Base-by-base conservation (phyloP, 1,284 basidiomycete species). In the Apiotrichum mycotoxinovorans region DNA sequence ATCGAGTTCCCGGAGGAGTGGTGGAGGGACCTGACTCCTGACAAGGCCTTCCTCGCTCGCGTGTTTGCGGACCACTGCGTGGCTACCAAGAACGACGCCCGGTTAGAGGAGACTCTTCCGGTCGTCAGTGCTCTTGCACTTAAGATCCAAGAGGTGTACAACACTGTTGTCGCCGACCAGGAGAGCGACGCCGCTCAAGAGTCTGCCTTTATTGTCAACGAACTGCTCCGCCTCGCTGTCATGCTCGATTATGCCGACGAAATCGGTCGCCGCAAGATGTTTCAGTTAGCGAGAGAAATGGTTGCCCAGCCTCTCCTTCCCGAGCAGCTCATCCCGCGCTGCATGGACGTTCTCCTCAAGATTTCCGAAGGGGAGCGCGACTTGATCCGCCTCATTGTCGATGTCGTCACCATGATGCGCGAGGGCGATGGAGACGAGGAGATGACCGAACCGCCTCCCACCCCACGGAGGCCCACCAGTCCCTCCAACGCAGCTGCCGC, bases 161-260 rank as follows among this genome's bases (percentile, higher is more conserved):
- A 92, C 70, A 78, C 7, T 8, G 79, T 87, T 78, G 23, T 61
- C 35, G 52, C 71, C 57, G 62, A 73, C 63, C 48, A 79, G 69
- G 84, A 86, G 35, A 82, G 83, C 55, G 81, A 84, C 12, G 85
- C 87, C 37, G 58, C 65, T 4, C 57, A 68, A 27, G 74, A 77
- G 52, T 61, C 61, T 49, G 86, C 89, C 58, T 88, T 92, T 61
- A 79, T 94, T 17, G 82, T 97, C 33, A 83, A 85, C 2, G 91
- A 97, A 71, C 69, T 98, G 66, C 80, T 97, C 37, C 83, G 84
- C 54, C 83, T 96, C 52, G 87, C 89, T 0, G 82, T 92, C 30
- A 86, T 87, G 59, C 80, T 93, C 44, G 95, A 98, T 75, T 98
- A 94, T 66, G 86, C 85, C 30, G 96, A 98, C 76, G 93, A 98